phyloP scores from a whole-genome alignment of 2,329 filamentous ascomycete genomes.

The Geosmithia flava region DNA sequence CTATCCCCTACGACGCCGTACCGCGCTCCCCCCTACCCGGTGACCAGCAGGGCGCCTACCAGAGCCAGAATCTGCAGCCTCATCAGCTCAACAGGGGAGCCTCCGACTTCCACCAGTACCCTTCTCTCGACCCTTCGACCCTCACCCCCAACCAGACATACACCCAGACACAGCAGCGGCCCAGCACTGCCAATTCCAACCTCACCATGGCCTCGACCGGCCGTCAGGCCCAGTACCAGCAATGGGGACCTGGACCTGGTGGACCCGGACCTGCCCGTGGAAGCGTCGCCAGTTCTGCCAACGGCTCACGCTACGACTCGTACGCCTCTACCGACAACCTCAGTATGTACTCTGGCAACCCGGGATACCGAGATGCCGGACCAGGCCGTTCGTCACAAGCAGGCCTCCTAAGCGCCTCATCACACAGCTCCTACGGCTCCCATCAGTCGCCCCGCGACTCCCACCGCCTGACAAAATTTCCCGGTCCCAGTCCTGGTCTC shows the following conservation, averaged over 20 bases:
- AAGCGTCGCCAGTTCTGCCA: slow-evolving; percentile 39
- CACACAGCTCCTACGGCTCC: slow-evolving; percentile 40
- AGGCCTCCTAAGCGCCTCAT: slow-evolving; percentile 42
- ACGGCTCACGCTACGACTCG: slow-evolving; percentile 51
- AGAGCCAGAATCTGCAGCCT: slow-evolving; percentile 58
- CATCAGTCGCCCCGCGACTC: slow-evolving; percentile 39
- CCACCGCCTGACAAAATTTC: slow-evolving; percentile 43
- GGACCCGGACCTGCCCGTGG: slow-evolving; percentile 24
- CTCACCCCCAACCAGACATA: slow-evolving; percentile 44
- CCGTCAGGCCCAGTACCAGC: slow-evolving; percentile 63
- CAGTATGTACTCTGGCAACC: slow-evolving; percentile 45
- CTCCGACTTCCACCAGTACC: slow-evolving; percentile 82
- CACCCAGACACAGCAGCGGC: slow-evolving; percentile 35
- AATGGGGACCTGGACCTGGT: slow-evolving; percentile 41
- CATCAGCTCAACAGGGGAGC: slow-evolving; percentile 72
- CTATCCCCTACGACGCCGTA: slow-evolving; percentile 73
- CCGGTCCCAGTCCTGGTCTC: slow-evolving; percentile 14
- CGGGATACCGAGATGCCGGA: slow-evolving; percentile 26
- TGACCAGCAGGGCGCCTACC: slow-evolving; percentile 45
- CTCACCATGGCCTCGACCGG: slow-evolving; percentile 62
- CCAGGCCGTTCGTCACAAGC: slow-evolving; percentile 18
- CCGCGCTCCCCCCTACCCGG: slow-evolving; percentile 56
- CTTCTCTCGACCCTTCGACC: slow-evolving; percentile 49
- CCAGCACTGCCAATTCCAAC: slow-evolving; percentile 33
- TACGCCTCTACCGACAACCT: slow-evolving; percentile 42